Base-by-base conservation (phyloP, 371 early-diverging fungal species). In the Apophysomyces sp. region DNA sequence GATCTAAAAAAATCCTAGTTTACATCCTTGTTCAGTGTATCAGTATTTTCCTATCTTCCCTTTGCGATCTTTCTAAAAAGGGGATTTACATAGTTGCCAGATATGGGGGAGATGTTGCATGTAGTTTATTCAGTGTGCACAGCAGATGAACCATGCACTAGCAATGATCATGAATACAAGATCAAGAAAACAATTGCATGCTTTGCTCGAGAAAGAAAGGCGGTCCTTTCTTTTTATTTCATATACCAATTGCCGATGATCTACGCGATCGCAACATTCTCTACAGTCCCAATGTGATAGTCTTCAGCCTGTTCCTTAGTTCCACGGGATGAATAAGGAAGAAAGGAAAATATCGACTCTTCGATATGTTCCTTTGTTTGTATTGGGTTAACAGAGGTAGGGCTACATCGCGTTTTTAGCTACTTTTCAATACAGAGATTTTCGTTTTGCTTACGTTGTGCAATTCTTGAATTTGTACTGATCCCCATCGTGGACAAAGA, bases 401-500 rank as follows among this genome's bases (percentile, higher is more conserved):
- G 18, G 9, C 49, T 44, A 26, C 16, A 21, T 44, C 27, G 16
- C 8, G n/a, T 21, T n/a, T 18, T 44, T 44, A 44, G 24, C 2
- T 21, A 16, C 28, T 26, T n/a, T n/a, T n/a, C n/a, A n/a, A n/a
- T n/a, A n/a, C n/a, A n/a, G n/a, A n/a, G n/a, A n/a, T n/a, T n/a
- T 16, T 40, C n/a, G 4, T 34, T 34, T 13, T 8, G 13, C 51
- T 65, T 60, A 56, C 60, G 29, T 52, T 36, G 61, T 4, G 24
- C n/a, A n/a, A 12, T 44, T 37, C 36, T 52, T 57, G 56, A 57
- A 60, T 26, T 16, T 24, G 56, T 62, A 62, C 44, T 12, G 51
- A 37, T 61, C 62, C 21, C 67, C 65, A 54, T 55, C 54, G 24
- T 18, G n/a, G 7, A 37, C 58, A 63, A 88, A 89, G 62, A 80